Evolutionary conservation across 805 yeast genomes (phyloP), one percentile per base, ranked within the genome.

Genomic region (Citeromyces nyonsensis): DNA sequence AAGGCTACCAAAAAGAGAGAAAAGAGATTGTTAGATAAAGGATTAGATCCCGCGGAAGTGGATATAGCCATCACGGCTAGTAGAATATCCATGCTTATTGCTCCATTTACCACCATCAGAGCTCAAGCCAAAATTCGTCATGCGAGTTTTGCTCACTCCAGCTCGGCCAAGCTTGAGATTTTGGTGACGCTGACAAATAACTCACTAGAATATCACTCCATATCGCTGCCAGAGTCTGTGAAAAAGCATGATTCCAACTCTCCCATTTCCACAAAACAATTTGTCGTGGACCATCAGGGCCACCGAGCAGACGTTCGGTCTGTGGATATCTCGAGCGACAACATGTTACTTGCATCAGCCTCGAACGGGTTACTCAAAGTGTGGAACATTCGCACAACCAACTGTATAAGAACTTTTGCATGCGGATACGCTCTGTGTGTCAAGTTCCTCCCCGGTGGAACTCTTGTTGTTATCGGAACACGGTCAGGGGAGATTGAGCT

Each of bases 301-400:
- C 96, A 86, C 52, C 71, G 96, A 49, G 73, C 84, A 2, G 99
- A 91, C 52, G 66, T 88, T 18, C 67, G 98, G 44, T 66, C 94
- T 4, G 59, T 83, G 47, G 86, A 84, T 42, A 62, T 91, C 25
- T 79, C 94, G 35, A 70, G 73, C 34, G 95, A 88, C 55, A 72
- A 76, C 49, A 73, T 72, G 48, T 57, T 91, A 36, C 57, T 88
- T 28, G 93, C 85, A 3, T 78, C 95, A 2, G 95, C 95, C 1
- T 79, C 95, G 3, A 84, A 85, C 47, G 96, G 96, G 14, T 68
- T 72, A 41, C 56, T 91, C 39, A 91, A 91, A 48, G 64, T 91
- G 14, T 86, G 95, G 95, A 91, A 91, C 47, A 50, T 79, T 20
- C 63, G 64, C 39, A 73, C 88, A 2, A 62, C 59, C 12, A 69